phyloP scores from a whole-genome alignment of 176 grass and related monocot species.

The Avena atlantica region DNA sequence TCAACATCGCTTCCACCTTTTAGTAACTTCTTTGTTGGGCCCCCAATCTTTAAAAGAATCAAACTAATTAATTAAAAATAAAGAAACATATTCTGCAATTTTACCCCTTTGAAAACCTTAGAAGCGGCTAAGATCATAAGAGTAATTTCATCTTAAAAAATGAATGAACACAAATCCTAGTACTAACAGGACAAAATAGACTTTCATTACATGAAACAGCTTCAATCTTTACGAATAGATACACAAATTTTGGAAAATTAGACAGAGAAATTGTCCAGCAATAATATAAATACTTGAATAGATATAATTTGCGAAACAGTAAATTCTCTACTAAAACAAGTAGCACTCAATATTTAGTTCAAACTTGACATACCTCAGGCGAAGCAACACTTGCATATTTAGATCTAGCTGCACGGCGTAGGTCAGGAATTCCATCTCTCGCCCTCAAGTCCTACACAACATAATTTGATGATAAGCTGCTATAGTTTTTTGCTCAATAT shows the following conservation, averaged over 20 bases:
- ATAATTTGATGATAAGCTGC: slow-evolving; percentile 42
- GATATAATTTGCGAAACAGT: not conserved
- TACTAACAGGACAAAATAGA: not conserved
- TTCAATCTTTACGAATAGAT: not conserved
- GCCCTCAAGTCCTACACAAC: slow-evolving; percentile 77
- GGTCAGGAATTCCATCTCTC: slow-evolving; percentile 92
- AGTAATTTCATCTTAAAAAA: not conserved
- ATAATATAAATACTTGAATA: not conserved
- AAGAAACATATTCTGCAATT: not conserved
- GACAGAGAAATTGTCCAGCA: not conserved
- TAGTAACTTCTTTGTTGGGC: slow-evolving; percentile 72
- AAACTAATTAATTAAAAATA: slow-evolving; percentile 33
- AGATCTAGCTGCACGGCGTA: slow-evolving; percentile 78
- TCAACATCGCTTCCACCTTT: slow-evolving; percentile 78
- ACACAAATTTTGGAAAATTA: not conserved
- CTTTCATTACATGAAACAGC: not conserved
- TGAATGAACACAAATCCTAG: not conserved
- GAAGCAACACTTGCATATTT: slow-evolving; percentile 85
- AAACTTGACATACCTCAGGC: slow-evolving; percentile 69
- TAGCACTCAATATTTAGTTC: not conserved
- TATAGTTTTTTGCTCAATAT: slow-evolving; percentile 7
- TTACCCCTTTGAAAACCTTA: not conserved
- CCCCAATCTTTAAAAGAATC: slow-evolving; percentile 62
- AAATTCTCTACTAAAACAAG: not conserved
- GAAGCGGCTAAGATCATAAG: slow-evolving; percentile 7